Conservation (phyloP, 2,329 filamentous ascomycete species). For the Ceratocystis eucalypticola region DNA sequence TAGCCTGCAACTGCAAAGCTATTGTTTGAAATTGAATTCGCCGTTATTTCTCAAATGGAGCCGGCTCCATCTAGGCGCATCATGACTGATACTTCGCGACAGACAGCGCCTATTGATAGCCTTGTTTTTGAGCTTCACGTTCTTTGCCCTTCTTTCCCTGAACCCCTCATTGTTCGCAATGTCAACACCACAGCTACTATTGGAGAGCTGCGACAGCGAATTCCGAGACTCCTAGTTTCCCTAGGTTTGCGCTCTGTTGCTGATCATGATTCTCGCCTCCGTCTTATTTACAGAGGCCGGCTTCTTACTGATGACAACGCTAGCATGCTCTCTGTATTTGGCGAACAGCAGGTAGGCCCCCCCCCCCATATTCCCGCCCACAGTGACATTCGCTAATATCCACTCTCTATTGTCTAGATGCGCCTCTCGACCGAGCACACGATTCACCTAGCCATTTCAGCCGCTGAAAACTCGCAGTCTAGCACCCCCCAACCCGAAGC, state of each 20-base stretch:
- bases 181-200: conserved; percentile 40
- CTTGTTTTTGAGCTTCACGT: conserved; percentile 43
- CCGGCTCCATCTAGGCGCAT: conserved; percentile 22
- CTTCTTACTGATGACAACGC: conserved; percentile 41
- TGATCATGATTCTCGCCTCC: conserved; percentile 36
- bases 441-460: conserved; percentile 17
- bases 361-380: conserved; percentile 4
- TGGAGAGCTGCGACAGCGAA: conserved; percentile 43
- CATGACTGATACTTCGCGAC: conserved; percentile 21
- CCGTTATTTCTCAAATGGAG: conserved; percentile 6
- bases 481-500: background rate
- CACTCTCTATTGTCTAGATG: conserved; percentile 13
- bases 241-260: conserved; percentile 30
- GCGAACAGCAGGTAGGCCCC: conserved; percentile 36
- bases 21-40: background rate
- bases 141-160: conserved; percentile 43
- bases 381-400: conserved; percentile 19
- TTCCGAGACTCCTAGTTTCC: conserved; percentile 36
- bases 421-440: conserved; percentile 13
- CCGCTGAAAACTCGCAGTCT: conserved; percentile 1
- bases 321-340: conserved; percentile 44
- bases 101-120: conserved; percentile 23
- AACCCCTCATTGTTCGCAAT: conserved; percentile 36
- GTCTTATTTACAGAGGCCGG: conserved; percentile 48
- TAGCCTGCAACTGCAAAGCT: conserved; percentile 7